Base-by-base conservation (phyloP, 768 basidiomycete species). In the Trametes elegans region DNA sequence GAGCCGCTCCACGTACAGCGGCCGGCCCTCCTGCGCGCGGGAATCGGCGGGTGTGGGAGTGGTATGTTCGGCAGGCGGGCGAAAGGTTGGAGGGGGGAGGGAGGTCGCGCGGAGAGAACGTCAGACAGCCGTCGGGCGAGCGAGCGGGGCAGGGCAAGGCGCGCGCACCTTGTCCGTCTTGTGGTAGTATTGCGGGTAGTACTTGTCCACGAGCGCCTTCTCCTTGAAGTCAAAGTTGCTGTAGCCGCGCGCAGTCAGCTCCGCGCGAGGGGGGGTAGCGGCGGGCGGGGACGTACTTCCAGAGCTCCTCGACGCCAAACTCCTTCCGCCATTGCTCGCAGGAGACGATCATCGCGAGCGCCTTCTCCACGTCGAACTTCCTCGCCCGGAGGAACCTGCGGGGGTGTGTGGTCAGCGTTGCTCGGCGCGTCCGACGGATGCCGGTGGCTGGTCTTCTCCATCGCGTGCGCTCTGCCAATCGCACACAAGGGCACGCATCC, bases 151-250 rank as follows among this genome's bases (percentile, higher is more conserved):
- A 16, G 41, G 7, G 8, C 24, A 26, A 38, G 26, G 23, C n/a
- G n/a, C 26, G 45, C 76, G 34, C 51, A 93, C 93, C 79, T 87
- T 93, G 79, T 98, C 96, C 62, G 78, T 88, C 76, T 92, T 95
- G 76, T 98, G 96, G 71, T 98, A 97, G 72, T 82, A 97, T 65
- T 96, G 93, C 2, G 95, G 94, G 66, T 97, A 98, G 64, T 88
- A 93, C 73, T 90, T 88, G 78, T 93, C 83, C 7, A 98, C 94
- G 63, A 84, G 79, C 32, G 71, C 73, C 66, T 86, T 87, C 72
- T 97, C 94, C 52, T 80, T 81, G 71, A 95, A 98, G 48, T 88
- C 83, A 68, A 97, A 98, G 67, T 81, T 85, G 62, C 92, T 92
- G 57, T 4, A 2, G 42, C n/a, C 11, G 32, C 49, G 23, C 42